Evolutionary conservation across 345 rosid genomes (phyloP), one percentile per base, ranked within the genome.

Genomic region (Bruguiera parviflora): DNA sequence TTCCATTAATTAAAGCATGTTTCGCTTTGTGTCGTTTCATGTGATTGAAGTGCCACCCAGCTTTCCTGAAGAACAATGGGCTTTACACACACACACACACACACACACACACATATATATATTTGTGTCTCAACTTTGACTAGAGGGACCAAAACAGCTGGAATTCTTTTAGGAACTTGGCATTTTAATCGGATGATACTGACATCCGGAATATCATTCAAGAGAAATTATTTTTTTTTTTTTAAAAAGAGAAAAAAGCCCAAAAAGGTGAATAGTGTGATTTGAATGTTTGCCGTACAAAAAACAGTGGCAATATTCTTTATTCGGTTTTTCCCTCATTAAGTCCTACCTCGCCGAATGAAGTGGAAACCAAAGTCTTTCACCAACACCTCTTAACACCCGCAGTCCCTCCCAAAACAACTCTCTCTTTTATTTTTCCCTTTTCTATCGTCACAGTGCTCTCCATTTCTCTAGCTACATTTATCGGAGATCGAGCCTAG

Each of bases 401-500:
- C 15, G 25, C 47, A 27, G 25, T 67, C 53, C 55, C 39, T 27
- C 33, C 57, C 53, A 33, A 33, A 70, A 71, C 70, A 52, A 70
- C 68, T 52, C 20, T 64, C 72, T 69, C 77, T 66, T 66, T 61
- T 25, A 32, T 61, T 27, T 3, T 7, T 25, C 20, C 29, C 19
- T 37, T 20, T 15, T 19, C 16, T 59, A 66, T 65, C 73, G 58
- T 60, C 68, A 56, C 70, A 37, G 47, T 10, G 28, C 62, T 27
- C 53, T 53, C 53, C 9, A 24, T 53, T 58, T 53, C 64, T 25
- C 21, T 18, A 56, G 58, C 53, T 28, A 43, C 28, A 62, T 69
- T 73, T 76, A 71, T 83, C 19, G 86, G 75, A 33, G 37, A 21
- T 68, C 64, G 84, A 58, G 84, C 84, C 81, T 20, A 27, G 3